phyloP scores from a whole-genome alignment of 495 filamentous ascomycete genomes.

The Terfezia claveryi region DNA sequence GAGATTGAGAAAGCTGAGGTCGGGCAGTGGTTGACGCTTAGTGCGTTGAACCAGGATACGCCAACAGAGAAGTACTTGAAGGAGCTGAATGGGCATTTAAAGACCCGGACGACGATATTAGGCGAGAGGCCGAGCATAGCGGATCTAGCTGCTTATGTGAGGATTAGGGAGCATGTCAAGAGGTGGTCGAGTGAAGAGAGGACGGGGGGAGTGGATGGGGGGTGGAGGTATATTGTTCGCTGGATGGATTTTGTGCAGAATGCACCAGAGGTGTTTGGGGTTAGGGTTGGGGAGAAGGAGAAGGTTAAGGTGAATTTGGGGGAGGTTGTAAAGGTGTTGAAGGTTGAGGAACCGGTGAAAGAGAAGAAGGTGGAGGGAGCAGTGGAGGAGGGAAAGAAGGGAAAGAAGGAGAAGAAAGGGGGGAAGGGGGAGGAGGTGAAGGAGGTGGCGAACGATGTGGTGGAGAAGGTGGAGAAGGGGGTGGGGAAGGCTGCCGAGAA shows the following conservation, averaged over 20 bases:
- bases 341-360: slow-evolving; percentile 60
- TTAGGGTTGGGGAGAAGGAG: slow-evolving; percentile 47
- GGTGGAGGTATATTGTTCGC: slow-evolving; percentile 78
- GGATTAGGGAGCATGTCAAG: slow-evolving; percentile 56
- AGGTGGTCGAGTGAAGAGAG: slow-evolving; percentile 29
- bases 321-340: slow-evolving; percentile 53
- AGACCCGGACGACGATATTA: slow-evolving; percentile 69
- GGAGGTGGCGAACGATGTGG: slow-evolving; percentile 33
- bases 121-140: slow-evolving; percentile 80
- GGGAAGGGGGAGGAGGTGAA: slow-evolving; percentile 49
- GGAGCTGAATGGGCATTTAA: slow-evolving; percentile 64
- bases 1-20: slow-evolving; percentile 62
- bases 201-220: slow-evolving; percentile 51
- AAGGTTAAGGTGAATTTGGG: slow-evolving; percentile 61
- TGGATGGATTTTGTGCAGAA: slow-evolving; percentile 91
- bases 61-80: slow-evolving; percentile 43
- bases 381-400: slow-evolving; percentile 17
- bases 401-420: slow-evolving; percentile 24
- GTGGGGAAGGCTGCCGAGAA: slow-evolving; percentile 12
- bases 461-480: slow-evolving; percentile 28
- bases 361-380: slow-evolving; percentile 50
- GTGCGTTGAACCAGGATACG: slow-evolving; percentile 22
- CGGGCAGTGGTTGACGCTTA: slow-evolving; percentile 66
- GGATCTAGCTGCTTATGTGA: slow-evolving; percentile 66
- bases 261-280: slow-evolving; percentile 42